These are phyloP conservation scores for Thielaviopsis euricoi DNA, from an alignment of 2,329 filamentous ascomycete species.

Conservation along the genomic window DNA sequence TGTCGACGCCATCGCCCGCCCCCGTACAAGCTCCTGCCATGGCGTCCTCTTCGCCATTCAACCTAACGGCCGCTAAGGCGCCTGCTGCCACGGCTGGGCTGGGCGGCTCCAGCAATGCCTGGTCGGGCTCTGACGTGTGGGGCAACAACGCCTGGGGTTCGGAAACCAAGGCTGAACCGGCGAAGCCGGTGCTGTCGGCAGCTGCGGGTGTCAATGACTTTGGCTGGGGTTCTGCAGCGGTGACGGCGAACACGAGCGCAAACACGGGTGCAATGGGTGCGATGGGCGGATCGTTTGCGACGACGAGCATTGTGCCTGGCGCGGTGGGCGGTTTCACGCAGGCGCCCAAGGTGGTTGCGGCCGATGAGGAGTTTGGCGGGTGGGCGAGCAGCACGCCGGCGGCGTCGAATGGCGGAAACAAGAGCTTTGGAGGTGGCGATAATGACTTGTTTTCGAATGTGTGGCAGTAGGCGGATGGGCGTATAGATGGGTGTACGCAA, in stretches of 20 bases:
- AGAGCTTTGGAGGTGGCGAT: conserved; percentile 41
- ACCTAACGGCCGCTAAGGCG: conserved; percentile 42
- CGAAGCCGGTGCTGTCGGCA: conserved; percentile 29
- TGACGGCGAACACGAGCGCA: conserved; percentile 14
- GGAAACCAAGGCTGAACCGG: conserved; percentile 30
- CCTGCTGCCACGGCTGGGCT: conserved; percentile 22
- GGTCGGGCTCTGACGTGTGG: conserved; percentile 57
- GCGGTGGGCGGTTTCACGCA: conserved; percentile 48
- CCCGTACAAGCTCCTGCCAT: conserved; percentile 23
- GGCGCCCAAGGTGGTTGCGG: conserved; percentile 41
- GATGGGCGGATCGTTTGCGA: conserved; percentile 30
- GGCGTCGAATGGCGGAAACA: conserved; percentile 36
- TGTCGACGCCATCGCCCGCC: conserved; percentile 37
- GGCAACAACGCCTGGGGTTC: conserved; percentile 71
- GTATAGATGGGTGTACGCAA: not conserved
- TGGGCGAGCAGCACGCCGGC: conserved; percentile 60
- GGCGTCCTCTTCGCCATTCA: conserved; percentile 55
- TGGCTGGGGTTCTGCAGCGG: conserved; percentile 32
- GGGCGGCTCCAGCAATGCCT: conserved; percentile 23
- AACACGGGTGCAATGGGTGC: conserved; percentile 16
- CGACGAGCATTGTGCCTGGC: conserved; percentile 43
- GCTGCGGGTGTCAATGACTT: conserved; percentile 40
- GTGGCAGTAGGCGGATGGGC: conserved; percentile 48
- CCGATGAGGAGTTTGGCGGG: conserved; percentile 90
- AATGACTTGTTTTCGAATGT: conserved; percentile 91